Evolutionary conservation across 2,329 filamentous ascomycete genomes (phyloP).

Genomic region (Fusarium camptoceras): DNA sequence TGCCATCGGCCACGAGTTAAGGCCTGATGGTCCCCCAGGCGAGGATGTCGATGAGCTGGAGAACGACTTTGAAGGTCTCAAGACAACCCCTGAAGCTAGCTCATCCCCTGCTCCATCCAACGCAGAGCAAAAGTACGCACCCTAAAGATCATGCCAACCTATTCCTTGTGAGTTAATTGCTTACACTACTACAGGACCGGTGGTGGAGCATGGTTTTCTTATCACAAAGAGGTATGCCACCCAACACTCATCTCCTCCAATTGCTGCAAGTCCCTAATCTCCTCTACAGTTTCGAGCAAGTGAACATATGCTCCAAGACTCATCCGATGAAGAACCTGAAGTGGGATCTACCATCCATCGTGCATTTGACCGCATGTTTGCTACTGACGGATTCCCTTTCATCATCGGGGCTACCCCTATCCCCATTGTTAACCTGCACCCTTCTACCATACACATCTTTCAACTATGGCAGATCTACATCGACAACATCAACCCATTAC

Average conservation of each 20-base stretch:
- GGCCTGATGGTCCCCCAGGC: slow-evolving; percentile 46
- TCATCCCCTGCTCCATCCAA: slow-evolving; percentile 50
- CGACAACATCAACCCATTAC: slow-evolving; percentile 74
- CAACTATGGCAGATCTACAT: slow-evolving; percentile 77
- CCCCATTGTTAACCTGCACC: slow-evolving; percentile 62
- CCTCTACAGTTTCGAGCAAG: slow-evolving; percentile 60
- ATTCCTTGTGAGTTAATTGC: not conserved
- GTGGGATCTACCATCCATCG: slow-evolving; percentile 65
- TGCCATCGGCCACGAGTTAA: slow-evolving; percentile 65
- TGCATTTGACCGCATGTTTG: slow-evolving; percentile 70
- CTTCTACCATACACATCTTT: slow-evolving; percentile 69
- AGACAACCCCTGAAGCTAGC: slow-evolving; percentile 63
- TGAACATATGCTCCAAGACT: slow-evolving; percentile 62
- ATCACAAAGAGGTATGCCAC: slow-evolving; percentile 62
- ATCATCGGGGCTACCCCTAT: slow-evolving; percentile 60
- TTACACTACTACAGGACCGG: slow-evolving; percentile 32
- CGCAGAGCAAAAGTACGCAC: slow-evolving; percentile 46
- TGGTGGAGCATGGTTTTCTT: slow-evolving; percentile 59
- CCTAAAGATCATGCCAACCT: not conserved
- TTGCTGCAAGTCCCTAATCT: slow-evolving; percentile 12
- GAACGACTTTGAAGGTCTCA: slow-evolving; percentile 66
- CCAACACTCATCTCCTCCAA: not conserved
- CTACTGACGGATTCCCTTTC: slow-evolving; percentile 69
- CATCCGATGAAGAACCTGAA: slow-evolving; percentile 69
- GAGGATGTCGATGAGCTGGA: slow-evolving; percentile 69